These are phyloP conservation scores for Tritrichomonas foetus DNA, from an alignment of 208 protist genomes.

Conservation along the genomic window DNA sequence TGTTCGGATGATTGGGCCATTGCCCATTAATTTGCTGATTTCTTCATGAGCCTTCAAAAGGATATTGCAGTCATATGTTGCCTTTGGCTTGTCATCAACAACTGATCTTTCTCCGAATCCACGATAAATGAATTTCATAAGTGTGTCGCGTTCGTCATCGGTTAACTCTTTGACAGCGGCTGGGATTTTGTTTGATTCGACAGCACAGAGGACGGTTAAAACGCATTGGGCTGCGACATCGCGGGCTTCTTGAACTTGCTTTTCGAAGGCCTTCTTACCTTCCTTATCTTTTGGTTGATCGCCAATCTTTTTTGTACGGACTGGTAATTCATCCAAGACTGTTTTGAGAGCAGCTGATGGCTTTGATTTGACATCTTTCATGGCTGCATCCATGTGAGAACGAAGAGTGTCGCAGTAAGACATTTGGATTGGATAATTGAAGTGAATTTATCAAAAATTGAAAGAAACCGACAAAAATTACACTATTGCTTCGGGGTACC, in stretches of 20 bases:
- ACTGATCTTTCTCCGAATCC: background rate
- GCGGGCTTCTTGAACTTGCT: background rate
- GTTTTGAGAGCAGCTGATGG: background rate
- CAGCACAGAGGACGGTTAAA: background rate
- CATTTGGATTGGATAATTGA: background rate
- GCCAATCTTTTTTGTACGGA: background rate
- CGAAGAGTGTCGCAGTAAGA: background rate
- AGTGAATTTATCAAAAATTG: background rate
- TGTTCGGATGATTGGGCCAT: background rate
- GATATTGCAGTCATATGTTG: background rate
- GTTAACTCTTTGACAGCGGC: background rate
- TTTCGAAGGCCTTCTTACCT: background rate
- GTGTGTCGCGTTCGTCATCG: background rate
- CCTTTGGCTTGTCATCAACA: background rate
- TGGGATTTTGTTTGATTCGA: background rate
- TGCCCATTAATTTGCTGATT: background rate
- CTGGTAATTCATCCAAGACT: background rate
- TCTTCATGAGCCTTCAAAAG: background rate
- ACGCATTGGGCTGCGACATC: background rate
- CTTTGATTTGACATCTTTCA: background rate
- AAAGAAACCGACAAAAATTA: too few species aligned
- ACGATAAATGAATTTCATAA: constrained; percentile 27
- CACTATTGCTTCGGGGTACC: too few species aligned
- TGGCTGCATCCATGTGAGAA: background rate
- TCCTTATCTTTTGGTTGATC: background rate